Percentiles rank a stretch among this genome's conserved stretches.
These are phyloP conservation scores for Elaeis guineensis DNA, from an alignment of 176 grass and related monocot species.

Conservation along the genomic window DNA sequence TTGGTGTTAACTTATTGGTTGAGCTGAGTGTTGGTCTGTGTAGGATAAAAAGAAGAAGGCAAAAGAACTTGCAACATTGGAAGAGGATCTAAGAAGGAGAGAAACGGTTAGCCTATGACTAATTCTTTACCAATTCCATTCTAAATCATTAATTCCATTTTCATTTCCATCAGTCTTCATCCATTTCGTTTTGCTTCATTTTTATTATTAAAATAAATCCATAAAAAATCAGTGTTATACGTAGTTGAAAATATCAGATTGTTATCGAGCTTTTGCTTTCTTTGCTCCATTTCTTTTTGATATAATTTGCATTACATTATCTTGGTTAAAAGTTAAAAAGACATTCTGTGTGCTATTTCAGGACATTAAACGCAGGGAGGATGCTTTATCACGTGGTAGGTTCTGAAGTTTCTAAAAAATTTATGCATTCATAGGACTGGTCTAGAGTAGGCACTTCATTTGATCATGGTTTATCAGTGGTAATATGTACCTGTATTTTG, in stretches of 20 bases:
- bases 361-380: conserved; percentile 78
- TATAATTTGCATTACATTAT: too few species aligned
- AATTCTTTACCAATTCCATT: too few species aligned
- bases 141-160: too few species aligned
- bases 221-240: too few species aligned
- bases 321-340: too few species aligned
- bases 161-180: too few species aligned
- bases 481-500: too few species aligned
- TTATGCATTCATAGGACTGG: too few species aligned
- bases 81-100: conserved; percentile 63
- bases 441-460: too few species aligned
- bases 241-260: too few species aligned
- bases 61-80: conserved; percentile 62
- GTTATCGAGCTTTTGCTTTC: not conserved
- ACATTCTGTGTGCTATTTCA: not conserved
- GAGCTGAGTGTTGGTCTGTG: not conserved
- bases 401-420: not conserved
- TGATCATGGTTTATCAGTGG: too few species aligned
- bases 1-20: not conserved
- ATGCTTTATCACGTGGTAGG: conserved; percentile 53
- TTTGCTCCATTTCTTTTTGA: conserved; percentile 12
- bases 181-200: not conserved
- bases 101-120: conserved; percentile 38
- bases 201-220: conserved; percentile 1
- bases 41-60: conserved; percentile 60